Evolutionary conservation across 805 yeast species (phyloP), one percentile per base, ranked within the genome.

Genomic region (Blastobotrys chiropterorum): DNA sequence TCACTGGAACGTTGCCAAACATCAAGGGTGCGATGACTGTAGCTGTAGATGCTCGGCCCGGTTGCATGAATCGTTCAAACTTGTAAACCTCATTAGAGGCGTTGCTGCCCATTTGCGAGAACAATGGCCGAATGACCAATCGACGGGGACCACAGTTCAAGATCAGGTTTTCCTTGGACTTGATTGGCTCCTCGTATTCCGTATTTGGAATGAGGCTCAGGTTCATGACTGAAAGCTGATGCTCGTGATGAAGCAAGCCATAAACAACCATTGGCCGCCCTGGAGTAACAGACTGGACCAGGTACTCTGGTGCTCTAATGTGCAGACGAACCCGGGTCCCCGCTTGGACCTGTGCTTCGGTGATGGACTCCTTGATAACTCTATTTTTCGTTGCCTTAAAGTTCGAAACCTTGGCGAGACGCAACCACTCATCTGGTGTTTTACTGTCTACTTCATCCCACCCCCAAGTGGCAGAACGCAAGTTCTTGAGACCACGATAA

Each of bases 91-190:
- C 86, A 65, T 90, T 92, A 48, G 88, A 74, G 51, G 83, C 82
- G 62, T 82, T 83, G 3, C 89, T 58, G 3, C 71, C 79, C 7
- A 83, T 83, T 60, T 85, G 86, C 48, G 92, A 88, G 73, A 85
- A 92, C 30, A 86, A 62, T 14, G 99, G 99, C 51, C 82, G 75
- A 49, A 92, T 85, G 13, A 80, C 76, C 65, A 87, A 82, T 62
- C 99, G 80, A 68, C 98, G 83, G 50, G 92, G 87, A 21, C 99
- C 99, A 64, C 90, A 90, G 70, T 94, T 98, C 14, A 87, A 92
- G 49, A 90, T 73, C 58, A 94, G 72, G 30, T 82, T 69, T 46
- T 87, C 95, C 60, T 85, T 84, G n/a, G 95, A 80, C 46, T 90
- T 85, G 52, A 94, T 77, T 31, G 98, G 95, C 49, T 80, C 79